A percentile compares a stretch with the other conserved stretches of the same genome.
These are phyloP conservation scores for Pisolithus albus DNA, from an alignment of 768 basidiomycete genomes.

Conservation along the genomic window DNA sequence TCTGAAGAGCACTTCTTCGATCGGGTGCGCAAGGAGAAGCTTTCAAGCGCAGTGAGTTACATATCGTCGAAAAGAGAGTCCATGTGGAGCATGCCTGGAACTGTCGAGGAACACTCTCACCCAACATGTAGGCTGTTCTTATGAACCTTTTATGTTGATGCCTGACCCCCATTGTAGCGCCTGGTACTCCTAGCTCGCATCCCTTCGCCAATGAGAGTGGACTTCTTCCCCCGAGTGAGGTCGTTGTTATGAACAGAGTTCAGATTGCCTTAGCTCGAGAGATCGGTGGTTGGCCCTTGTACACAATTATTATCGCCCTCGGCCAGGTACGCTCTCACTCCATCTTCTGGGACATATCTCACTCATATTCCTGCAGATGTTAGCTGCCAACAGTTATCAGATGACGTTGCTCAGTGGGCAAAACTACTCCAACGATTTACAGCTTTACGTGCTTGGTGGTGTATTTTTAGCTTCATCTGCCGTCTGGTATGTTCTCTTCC, in stretches of 20 bases:
- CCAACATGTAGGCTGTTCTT: slow-evolving; percentile 57
- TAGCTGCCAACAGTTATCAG: slow-evolving; percentile 91
- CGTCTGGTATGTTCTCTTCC: slow-evolving; percentile 88
- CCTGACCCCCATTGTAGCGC: slow-evolving; percentile 19
- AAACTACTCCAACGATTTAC: slow-evolving; percentile 72
- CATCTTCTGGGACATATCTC: not conserved
- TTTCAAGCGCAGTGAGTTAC: slow-evolving; percentile 74
- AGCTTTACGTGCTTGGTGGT: slow-evolving; percentile 85
- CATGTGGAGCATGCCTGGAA: slow-evolving; percentile 61
- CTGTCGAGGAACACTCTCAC: slow-evolving; percentile 57
- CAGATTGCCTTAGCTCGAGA: slow-evolving; percentile 82
- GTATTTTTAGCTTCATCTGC: slow-evolving; percentile 82
- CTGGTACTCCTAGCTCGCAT: slow-evolving; percentile 45
- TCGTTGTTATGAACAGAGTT: slow-evolving; percentile 71
- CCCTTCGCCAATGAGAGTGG: slow-evolving; percentile 39
- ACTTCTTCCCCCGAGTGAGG: slow-evolving; percentile 45
- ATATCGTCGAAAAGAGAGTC: slow-evolving; percentile 77
- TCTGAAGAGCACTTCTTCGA: slow-evolving; percentile 93
- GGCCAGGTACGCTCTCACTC: slow-evolving; percentile 52
- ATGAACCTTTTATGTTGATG: slow-evolving; percentile 1
- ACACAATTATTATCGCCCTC: slow-evolving; percentile 80
- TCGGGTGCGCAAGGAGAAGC: slow-evolving; percentile 81
- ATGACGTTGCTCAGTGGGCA: slow-evolving; percentile 84
- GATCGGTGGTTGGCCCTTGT: slow-evolving; percentile 82
- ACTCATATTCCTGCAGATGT: slow-evolving; percentile 43